Percentiles rank a stretch among this genome's conserved stretches.
Evolutionary conservation across 2,329 filamentous ascomycete genomes (phyloP).

Genomic region (Aspergillus chevalieri): DNA sequence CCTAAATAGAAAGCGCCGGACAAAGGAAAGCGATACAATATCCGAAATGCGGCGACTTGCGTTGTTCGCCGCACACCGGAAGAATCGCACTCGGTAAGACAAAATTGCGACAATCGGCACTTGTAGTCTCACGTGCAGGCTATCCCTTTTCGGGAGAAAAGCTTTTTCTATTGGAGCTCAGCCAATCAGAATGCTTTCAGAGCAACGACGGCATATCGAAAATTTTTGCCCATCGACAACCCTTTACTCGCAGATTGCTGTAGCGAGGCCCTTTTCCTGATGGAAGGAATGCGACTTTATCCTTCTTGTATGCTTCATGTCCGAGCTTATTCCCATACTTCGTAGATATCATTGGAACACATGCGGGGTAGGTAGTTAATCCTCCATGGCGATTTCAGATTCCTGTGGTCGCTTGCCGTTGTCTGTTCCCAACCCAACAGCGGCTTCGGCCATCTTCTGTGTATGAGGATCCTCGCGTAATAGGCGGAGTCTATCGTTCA

Average conservation of each 20-base stretch:
- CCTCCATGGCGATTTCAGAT: constrained; percentile 38
- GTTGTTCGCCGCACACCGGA: constrained; percentile 23
- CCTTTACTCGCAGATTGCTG: not conserved
- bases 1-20: constrained; percentile 11
- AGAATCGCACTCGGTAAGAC: constrained; percentile 9
- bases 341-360: not conserved
- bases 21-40: constrained; percentile 9
- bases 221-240: constrained; percentile 1
- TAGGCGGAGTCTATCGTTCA: constrained; percentile 61
- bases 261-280: not conserved
- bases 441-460: constrained; percentile 79
- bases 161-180: constrained; percentile 3
- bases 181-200: constrained; percentile 11
- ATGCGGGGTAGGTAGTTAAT: constrained; percentile 12
- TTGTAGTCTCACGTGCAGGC: constrained; percentile 15
- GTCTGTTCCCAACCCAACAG: constrained; percentile 64
- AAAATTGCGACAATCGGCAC: constrained; percentile 25
- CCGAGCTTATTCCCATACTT: not conserved
- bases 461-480: constrained; percentile 79
- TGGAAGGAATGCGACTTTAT: not conserved
- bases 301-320: not conserved
- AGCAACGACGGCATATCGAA: constrained; percentile 9
- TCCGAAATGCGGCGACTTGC: constrained; percentile 26
- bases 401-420: constrained; percentile 49
- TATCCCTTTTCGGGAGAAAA: constrained; percentile 13